Conservation (phyloP, 768 basidiomycete species). For the Hericium rajendrae region DNA sequence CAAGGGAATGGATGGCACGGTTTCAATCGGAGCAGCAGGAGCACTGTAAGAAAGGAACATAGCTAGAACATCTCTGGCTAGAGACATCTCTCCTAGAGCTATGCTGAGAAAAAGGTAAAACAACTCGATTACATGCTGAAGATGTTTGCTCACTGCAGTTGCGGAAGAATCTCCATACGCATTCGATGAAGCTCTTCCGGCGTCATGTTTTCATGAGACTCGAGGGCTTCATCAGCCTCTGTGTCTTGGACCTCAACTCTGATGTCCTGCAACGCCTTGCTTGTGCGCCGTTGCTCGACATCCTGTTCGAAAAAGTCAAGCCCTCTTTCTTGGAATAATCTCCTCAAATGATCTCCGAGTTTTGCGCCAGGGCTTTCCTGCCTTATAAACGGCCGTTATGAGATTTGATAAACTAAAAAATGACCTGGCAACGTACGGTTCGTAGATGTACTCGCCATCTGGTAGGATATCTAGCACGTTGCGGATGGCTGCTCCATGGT, state of each 20-base stretch:
- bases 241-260: slow-evolving; percentile 20
- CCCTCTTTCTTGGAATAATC: slow-evolving; percentile 70
- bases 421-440: slow-evolving; percentile 43
- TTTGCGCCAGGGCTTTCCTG: slow-evolving; percentile 43
- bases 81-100: slow-evolving; percentile 72
- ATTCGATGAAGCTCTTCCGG: slow-evolving; percentile 65
- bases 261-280: slow-evolving; percentile 10
- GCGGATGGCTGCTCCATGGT: slow-evolving; percentile 53
- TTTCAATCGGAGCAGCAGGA: background rate
- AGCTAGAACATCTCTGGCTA: slow-evolving; percentile 61
- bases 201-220: slow-evolving; percentile 46
- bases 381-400: slow-evolving; percentile 15
- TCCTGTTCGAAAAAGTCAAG: slow-evolving; percentile 61
- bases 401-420: background rate
- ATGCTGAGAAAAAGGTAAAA: slow-evolving; percentile 31
- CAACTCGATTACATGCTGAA: no score
- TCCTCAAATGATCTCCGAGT: slow-evolving; percentile 55
- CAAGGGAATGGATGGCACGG: slow-evolving; percentile 2
- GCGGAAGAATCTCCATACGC: slow-evolving; percentile 61
- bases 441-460: slow-evolving; percentile 60
- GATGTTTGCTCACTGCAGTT: slow-evolving; percentile 51
- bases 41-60: slow-evolving; percentile 37
- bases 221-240: slow-evolving; percentile 22
- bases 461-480: slow-evolving; percentile 58
- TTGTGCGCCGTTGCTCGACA: slow-evolving; percentile 15